These are phyloP conservation scores for Ramichloridium luteum DNA, from an alignment of 2,329 filamentous ascomycete genomes.

Conservation along the genomic window DNA sequence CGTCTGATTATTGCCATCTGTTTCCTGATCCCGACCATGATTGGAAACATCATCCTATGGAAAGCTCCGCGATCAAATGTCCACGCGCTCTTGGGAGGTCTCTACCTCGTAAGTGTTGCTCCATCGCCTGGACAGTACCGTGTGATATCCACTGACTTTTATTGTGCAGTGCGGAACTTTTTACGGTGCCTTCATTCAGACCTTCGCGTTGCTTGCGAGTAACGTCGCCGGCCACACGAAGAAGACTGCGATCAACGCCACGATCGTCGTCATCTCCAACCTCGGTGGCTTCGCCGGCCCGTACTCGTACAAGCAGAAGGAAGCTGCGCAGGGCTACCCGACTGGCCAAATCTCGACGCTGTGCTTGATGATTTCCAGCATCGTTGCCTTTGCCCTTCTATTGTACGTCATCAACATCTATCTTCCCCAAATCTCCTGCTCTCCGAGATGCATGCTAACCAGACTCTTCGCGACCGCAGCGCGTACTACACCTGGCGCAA, in stretches of 20 bases:
- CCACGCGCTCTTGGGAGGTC: background rate
- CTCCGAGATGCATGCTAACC: too few species aligned
- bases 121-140: background rate
- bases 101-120: background rate
- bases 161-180: background rate
- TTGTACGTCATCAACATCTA: too few species aligned
- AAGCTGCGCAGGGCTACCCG: background rate
- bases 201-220: background rate
- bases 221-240: conserved; percentile 2
- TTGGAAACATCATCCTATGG: background rate
- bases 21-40: background rate
- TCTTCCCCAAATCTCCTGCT: too few species aligned
- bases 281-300: conserved; percentile 1
- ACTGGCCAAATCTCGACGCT: conserved; percentile 2
- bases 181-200: background rate
- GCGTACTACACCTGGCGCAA: background rate
- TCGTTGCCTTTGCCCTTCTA: background rate
- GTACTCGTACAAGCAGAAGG: background rate
- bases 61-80: background rate
- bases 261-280: conserved; percentile 1
- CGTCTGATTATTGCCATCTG: background rate
- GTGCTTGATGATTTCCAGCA: background rate
- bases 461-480: too few species aligned
- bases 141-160: background rate
- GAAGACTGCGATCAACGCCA: conserved; percentile 2